A percentile compares a stretch with the other conserved stretches of the same genome.
Evolutionary conservation across 2,329 filamentous ascomycete species (phyloP).

Genomic region (Talaromyces islandicus): DNA sequence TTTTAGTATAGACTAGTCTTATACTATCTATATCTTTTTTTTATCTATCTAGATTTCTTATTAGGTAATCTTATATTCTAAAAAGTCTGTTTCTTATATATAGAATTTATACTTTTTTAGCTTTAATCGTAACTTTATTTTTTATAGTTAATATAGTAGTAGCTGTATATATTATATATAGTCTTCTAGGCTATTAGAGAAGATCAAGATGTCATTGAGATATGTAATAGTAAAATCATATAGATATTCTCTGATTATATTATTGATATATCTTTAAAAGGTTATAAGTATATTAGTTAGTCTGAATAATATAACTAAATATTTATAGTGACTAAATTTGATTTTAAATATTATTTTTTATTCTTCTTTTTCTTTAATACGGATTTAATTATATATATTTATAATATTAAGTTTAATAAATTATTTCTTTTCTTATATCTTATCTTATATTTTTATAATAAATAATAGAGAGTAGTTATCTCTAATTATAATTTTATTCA

Average conservation of each 20-base stretch:
- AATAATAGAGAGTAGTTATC: no score
- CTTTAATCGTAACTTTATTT: not conserved
- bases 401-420: constrained; percentile 21
- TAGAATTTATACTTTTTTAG: not conserved
- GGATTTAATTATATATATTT: constrained; percentile 13
- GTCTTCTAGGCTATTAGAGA: no score
- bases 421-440: not conserved
- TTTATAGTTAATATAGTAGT: not conserved
- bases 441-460: no score
- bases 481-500: no score
- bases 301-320: constrained; percentile 24
- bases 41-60: not conserved
- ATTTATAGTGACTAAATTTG: constrained; percentile 22
- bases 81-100: constrained; percentile 3
- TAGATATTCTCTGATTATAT: constrained; percentile 6
- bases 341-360: constrained; percentile 26
- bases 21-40: not conserved
- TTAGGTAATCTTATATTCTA: not conserved
- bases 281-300: constrained; percentile 14
- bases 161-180: no score
- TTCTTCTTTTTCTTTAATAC: constrained; percentile 20
- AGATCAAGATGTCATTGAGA: no score
- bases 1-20: not conserved
- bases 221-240: constrained; percentile 10
- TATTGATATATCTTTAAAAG: constrained; percentile 1